Evolutionary conservation across 257 asterid genomes (phyloP), one percentile per base, ranked within the genome.

Genomic region (Parsonsia alboflavescens): DNA sequence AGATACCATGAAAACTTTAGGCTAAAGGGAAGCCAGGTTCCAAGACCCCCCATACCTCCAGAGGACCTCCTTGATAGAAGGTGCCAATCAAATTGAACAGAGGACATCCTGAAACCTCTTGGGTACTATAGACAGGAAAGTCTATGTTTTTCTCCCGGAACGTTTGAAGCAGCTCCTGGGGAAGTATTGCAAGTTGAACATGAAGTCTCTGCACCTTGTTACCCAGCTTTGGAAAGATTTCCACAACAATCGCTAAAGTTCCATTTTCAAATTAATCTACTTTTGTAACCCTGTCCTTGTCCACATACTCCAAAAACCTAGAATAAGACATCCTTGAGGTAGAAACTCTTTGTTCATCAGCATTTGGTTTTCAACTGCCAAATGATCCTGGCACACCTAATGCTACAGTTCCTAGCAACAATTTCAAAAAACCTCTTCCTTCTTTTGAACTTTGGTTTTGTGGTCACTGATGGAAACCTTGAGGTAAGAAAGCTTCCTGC

Each of bases 21-120:
- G 79, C 74, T 17, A 95, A 49, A 5, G 98, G 98, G 80, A 85
- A 87, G 53, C 98, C 99, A 0, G 99, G 98, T 54, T 97, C 98
- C 98, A 39, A 97, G 99, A 46, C 98, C 99, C 19, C 98, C 99
- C 97, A 94, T 92, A 80, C 99, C 99, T 59, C 98, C 97, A 5
- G 92, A 80, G 70, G 96, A 89, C 68, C 98, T 83, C 76, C 98
- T 89, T 2, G 98, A 95, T 36, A 92, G 96, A 73, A 95, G 96
- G 89, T 92, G 33, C 97, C 96, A 75, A 92, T 90, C 80, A 95
- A 84, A 86, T 95, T 89, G 57, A 88, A 88, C 65, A 95, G 80
- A 70, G 88, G 71, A 53, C 98, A 90, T 70, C 97, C 97, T 12
- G 97, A 89, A 73, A 92, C 97, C 84, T 92, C 99, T 82, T 92